Evolutionary conservation across 208 protist genomes (phyloP).

Genomic region (Trypanosoma mega): DNA sequence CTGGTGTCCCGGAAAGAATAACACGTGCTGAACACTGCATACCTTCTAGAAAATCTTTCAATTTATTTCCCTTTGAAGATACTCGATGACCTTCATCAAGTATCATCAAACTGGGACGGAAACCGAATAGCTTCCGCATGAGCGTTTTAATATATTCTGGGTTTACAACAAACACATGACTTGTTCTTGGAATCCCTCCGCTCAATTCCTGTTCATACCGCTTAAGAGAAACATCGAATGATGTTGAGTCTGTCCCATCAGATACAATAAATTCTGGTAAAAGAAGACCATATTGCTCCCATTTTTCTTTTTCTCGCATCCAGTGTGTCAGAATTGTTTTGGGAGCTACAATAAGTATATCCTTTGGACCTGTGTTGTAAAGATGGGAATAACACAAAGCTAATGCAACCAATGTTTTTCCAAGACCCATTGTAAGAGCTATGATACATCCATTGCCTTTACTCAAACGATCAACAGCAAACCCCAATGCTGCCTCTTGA

Average conservation of each 20-base stretch:
- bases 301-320: slow-evolving; percentile 70
- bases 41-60: slow-evolving; percentile 53
- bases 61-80: slow-evolving; percentile 57
- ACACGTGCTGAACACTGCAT: slow-evolving; percentile 57
- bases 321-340: slow-evolving; percentile 84
- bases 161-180: slow-evolving; percentile 81
- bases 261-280: slow-evolving; percentile 67
- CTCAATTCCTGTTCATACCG: slow-evolving; percentile 53
- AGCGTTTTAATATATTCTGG: slow-evolving; percentile 64
- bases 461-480: slow-evolving; percentile 51
- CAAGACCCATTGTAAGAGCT: slow-evolving; percentile 90
- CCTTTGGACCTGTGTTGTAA: slow-evolving; percentile 30
- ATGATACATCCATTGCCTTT: slow-evolving; percentile 78
- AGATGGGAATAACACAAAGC: slow-evolving; percentile 72
- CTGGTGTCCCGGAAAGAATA: slow-evolving; percentile 86
- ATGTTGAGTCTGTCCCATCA: slow-evolving; percentile 31
- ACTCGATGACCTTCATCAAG: slow-evolving; percentile 87
- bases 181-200: slow-evolving; percentile 27
- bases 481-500: slow-evolving; percentile 77
- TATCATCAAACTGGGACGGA: slow-evolving; percentile 74
- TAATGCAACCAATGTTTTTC: slow-evolving; percentile 87
- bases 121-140: slow-evolving; percentile 40
- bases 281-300: slow-evolving; percentile 58
- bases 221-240: slow-evolving; percentile 48
- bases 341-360: slow-evolving; percentile 81